Base-by-base conservation (phyloP, 2,329 filamentous ascomycete genomes). In the Aureobasidium melanogenum region DNA sequence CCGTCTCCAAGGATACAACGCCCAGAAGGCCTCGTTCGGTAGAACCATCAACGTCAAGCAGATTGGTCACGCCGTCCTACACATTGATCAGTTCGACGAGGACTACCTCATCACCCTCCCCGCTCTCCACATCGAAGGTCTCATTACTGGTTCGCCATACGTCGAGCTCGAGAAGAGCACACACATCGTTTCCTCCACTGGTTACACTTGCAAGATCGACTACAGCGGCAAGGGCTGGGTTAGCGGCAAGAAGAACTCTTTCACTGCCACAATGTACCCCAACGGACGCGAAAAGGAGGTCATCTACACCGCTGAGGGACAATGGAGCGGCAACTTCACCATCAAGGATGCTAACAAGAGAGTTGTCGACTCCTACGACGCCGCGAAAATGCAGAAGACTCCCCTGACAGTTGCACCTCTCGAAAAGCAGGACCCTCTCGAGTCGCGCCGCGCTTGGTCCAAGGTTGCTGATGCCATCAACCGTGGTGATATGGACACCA, bases 211-310 rank as follows among this genome's bases (percentile, higher is more conserved):
- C 65, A 92, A 91, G 77, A 89, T 97, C 69, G 91, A 96, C 72
- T 99, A 96, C 78, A 88, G 85, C 64, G 92, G 93, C 69, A 93
- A 91, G 73, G 93, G 93, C 62, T 99, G 93, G 93, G 76, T 99
- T 10, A 91, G 88, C 48, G 94, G 93, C 66, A 96, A 96, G 81
- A 97, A 96, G 80, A 97, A 97, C 78, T 88, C 83, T 61, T 91
- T 97, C 72, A 84, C 80, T 14, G 93, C 91, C 15, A 80, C 80
- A 26, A 73, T 97, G 62, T 91, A 88, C 76, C 89, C 74, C 76
- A 85, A 77, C 64, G 83, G 80, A 64, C 85, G 76, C 75, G 90
- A 87, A 74, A 88, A 88, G 75, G 87, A 89, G 57, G 82, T 84
- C 63, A 79, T 87, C 52, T 97, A 93, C 79, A 90, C 86, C n/a